Conservation (phyloP, 2,329 filamentous ascomycete genomes). For the Botrytis sinoallii region DNA sequence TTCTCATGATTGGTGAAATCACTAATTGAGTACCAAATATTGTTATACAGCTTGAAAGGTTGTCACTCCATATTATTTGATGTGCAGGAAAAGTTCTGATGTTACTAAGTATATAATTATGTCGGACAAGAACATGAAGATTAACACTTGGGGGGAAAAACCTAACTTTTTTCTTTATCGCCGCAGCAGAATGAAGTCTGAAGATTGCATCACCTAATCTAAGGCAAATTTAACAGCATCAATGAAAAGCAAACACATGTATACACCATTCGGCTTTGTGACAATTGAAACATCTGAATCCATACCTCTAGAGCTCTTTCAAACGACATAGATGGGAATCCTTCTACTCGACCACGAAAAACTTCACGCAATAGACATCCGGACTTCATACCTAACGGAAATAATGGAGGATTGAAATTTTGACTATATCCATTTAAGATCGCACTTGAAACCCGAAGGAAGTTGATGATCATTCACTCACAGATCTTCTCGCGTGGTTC, state of each 20-base stretch:
- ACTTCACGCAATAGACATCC: neutral
- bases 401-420: too few relatives aligned
- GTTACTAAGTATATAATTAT: neutral
- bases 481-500: neutral
- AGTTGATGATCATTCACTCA: neutral
- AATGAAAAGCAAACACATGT: neutral
- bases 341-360: neutral
- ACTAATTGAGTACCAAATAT: neutral
- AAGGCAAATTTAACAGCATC: too few relatives aligned
- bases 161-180: neutral
- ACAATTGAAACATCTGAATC: neutral
- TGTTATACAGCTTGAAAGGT: fast-evolving
- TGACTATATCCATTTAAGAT: too few relatives aligned
- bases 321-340: neutral
- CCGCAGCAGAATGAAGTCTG: neutral
- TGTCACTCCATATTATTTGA: neutral
- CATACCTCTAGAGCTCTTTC: neutral
- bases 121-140: neutral
- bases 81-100: fast-evolving
- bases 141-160: neutral
- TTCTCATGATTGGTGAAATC: neutral
- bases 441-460: neutral
- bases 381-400: neutral
- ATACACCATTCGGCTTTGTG: neutral
- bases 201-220: neutral